These are phyloP conservation scores for Symmetrospora coprosmae DNA, from an alignment of 768 basidiomycete genomes.

Conservation along the genomic window DNA sequence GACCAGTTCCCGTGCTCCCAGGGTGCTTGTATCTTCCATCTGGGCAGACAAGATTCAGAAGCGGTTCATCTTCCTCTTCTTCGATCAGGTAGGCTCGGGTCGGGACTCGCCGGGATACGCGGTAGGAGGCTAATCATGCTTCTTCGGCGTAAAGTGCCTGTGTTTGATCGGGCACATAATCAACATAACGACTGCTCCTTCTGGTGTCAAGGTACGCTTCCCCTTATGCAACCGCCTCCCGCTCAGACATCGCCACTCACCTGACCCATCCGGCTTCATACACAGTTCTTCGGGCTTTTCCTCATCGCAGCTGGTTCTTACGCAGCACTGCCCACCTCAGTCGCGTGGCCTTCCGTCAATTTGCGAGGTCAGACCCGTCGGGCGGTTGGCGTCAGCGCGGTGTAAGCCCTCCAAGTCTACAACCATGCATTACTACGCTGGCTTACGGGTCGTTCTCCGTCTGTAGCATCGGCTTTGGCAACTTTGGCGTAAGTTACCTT, in stretches of 20 bases:
- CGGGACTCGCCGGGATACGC: not conserved
- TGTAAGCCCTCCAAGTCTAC: no score
- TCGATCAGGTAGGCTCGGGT: slow-evolving; percentile 13
- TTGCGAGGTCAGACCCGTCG: slow-evolving; percentile 28
- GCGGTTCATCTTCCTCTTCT: slow-evolving; percentile 28
- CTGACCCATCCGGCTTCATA: not conserved
- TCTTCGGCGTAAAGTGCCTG: not conserved
- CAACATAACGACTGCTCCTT: slow-evolving; percentile 27
- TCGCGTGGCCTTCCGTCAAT: slow-evolving; percentile 30
- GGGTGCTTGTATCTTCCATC: slow-evolving; percentile 22
- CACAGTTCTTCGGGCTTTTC: slow-evolving; percentile 24
- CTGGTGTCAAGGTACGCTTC: slow-evolving; percentile 23
- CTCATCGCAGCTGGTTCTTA: slow-evolving; percentile 28
- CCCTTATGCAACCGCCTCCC: not conserved
- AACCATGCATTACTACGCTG: not conserved
- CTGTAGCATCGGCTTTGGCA: slow-evolving; percentile 25
- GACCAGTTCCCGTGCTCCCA: no score
- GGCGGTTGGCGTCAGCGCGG: slow-evolving; percentile 26
- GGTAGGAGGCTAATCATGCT: not conserved
- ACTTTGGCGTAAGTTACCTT: no score
- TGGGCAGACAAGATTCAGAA: slow-evolving; percentile 25
- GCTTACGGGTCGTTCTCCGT: not conserved
- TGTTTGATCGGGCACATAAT: slow-evolving; percentile 29
- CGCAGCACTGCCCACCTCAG: slow-evolving; percentile 26
- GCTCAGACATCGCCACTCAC: not conserved